Conservation (phyloP, 495 filamentous ascomycete genomes). For the Echria macrotheca region DNA sequence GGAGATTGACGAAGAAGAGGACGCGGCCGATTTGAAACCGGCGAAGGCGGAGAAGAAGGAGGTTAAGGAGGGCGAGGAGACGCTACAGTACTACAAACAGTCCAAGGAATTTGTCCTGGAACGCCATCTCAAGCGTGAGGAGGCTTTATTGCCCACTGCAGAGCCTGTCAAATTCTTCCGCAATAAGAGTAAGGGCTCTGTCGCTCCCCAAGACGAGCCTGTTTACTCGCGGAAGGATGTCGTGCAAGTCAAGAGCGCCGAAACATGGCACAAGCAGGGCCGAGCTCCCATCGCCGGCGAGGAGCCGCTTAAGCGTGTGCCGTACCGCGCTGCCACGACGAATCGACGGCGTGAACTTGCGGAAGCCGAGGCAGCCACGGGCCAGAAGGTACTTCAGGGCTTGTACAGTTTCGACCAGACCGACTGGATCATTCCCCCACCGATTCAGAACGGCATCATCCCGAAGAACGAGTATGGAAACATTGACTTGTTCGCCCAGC, state of each 20-base stretch:
- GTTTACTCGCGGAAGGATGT: slow-evolving; percentile 80
- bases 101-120: slow-evolving; percentile 80
- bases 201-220: slow-evolving; percentile 63
- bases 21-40: slow-evolving; percentile 65
- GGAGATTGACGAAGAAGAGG: slow-evolving; percentile 70
- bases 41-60: slow-evolving; percentile 67
- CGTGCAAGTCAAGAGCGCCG: slow-evolving; percentile 77
- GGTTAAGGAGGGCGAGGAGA: slow-evolving; percentile 67
- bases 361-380: slow-evolving; percentile 68
- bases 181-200: slow-evolving; percentile 54
- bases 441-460: slow-evolving; percentile 75
- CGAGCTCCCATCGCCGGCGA: slow-evolving; percentile 64
- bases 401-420: slow-evolving; percentile 84
- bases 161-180: slow-evolving; percentile 69
- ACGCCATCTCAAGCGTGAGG: slow-evolving; percentile 86
- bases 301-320: slow-evolving; percentile 76
- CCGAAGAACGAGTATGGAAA: slow-evolving; percentile 95
- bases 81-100: slow-evolving; percentile 79
- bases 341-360: slow-evolving; percentile 86
- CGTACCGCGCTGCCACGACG: slow-evolving; percentile 84
- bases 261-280: slow-evolving; percentile 98
- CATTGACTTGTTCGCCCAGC: slow-evolving; percentile 89
- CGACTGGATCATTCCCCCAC: slow-evolving; percentile 85
- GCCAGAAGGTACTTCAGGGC: slow-evolving; percentile 79
- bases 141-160: slow-evolving; percentile 70